Conservation (phyloP, 805 yeast genomes). For the Wickerhamiella alocasiicola region DNA sequence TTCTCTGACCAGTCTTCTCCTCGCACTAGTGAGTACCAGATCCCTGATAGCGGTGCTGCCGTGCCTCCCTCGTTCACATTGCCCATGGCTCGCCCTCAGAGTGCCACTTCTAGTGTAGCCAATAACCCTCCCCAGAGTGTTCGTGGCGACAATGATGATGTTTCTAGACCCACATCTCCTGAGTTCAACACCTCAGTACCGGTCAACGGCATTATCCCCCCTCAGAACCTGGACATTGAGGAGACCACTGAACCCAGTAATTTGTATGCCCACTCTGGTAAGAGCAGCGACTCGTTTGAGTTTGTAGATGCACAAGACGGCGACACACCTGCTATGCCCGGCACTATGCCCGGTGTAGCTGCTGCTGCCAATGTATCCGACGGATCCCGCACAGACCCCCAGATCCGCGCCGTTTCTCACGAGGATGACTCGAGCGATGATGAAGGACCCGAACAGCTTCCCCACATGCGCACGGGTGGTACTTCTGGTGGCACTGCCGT, state of each 20-base stretch:
- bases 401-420: neutral
- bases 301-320: slow-evolving; percentile 27
- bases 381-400: neutral
- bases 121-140: slow-evolving; percentile 87
- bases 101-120: slow-evolving; percentile 80
- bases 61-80: slow-evolving; percentile 30
- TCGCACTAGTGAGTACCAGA: slow-evolving; percentile 12
- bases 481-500: slow-evolving; percentile 3
- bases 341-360: neutral
- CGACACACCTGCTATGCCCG: neutral
- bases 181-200: slow-evolving; percentile 19
- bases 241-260: slow-evolving; percentile 1
- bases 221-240: slow-evolving; percentile 10
- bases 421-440: slow-evolving; percentile 23
- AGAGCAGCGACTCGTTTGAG: slow-evolving; percentile 24
- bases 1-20: slow-evolving; percentile 11
- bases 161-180: slow-evolving; percentile 25
- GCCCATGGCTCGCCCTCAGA: slow-evolving; percentile 51
- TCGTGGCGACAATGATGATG: slow-evolving; percentile 47
- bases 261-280: slow-evolving; percentile 10
- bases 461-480: slow-evolving; percentile 2
- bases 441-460: slow-evolving; percentile 22
- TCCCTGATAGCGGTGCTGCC: slow-evolving; percentile 12
- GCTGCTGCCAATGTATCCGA: neutral
- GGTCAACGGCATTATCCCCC: slow-evolving; percentile 17